Evolutionary conservation across 1,284 basidiomycete genomes (phyloP), one percentile per base, ranked within the genome.

Genomic region (Papiliotrema terrestris): DNA sequence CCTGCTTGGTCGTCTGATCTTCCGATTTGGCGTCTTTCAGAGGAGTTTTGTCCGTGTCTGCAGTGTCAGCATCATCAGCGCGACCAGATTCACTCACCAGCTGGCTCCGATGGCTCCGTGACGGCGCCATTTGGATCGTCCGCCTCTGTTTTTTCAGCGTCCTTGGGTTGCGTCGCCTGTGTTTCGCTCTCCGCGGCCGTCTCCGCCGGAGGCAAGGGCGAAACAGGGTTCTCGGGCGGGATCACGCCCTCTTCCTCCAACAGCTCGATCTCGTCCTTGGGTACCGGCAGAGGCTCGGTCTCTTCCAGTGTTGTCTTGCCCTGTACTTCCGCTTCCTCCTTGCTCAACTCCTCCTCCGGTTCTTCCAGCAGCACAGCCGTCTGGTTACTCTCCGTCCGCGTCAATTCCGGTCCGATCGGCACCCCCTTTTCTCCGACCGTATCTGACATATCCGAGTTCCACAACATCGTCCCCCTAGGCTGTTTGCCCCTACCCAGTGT

Each of bases 211-310:
- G 54, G 56, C 38, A 57, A 39, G 5, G 60, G 54, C 44, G 60
- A 59, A 4, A 55, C 52, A 8, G 45, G 29, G 20, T 49, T 14
- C 26, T 54, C 61, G 8, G 52, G 20, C 2, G 59, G 52, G 9
- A 72, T 52, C 55, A 62, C 57, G 15, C 65, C 66, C 38, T 66
- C 56, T 29, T 71, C 67, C 42, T 69, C 67, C 23, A 66, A 37
- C 35, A 74, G 45, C 41, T 71, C 72, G 41, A 71, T 69, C 55
- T 72, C 68, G 54, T 70, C 68, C 44, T 70, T 70, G 8, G 65
- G 63, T 11, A 65, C 61, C 4, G 37, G 23, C 22, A 43, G 9
- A 9, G 41, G 51, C 22, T 35, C 48, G 8, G 39, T 48, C 17
- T 39, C 44, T 19, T 42, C 42, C n/a, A n/a, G n/a, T n/a, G n/a